phyloP scores from a whole-genome alignment of 1,284 basidiomycete species.

The Agroathelia rolfsii region DNA sequence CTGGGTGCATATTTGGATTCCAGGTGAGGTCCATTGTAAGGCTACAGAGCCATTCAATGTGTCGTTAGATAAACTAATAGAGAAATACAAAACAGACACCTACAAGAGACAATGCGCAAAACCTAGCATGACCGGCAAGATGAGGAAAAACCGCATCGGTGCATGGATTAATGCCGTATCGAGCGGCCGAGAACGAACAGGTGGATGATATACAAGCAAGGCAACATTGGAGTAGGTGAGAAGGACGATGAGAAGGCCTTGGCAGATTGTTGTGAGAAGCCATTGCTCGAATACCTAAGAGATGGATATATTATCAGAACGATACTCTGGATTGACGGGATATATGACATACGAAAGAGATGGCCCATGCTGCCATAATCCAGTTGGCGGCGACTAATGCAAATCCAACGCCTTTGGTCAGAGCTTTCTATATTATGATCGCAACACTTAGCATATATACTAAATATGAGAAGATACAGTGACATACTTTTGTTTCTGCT shows the following conservation, averaged over 20 bases:
- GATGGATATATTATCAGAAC: neutral
- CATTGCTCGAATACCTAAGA: constrained; percentile 51
- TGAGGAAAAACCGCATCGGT: constrained; percentile 61
- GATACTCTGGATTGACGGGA: neutral
- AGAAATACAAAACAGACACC: constrained; percentile 22
- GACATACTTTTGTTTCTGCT: constrained; percentile 65
- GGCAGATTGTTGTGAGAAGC: constrained; percentile 47
- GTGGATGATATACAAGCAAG: constrained; percentile 55
- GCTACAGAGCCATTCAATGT: constrained; percentile 24
- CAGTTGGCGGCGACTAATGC: constrained; percentile 76
- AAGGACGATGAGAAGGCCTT: constrained; percentile 48
- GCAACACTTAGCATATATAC: no score
- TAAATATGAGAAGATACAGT: neutral
- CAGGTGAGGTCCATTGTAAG: constrained; percentile 45
- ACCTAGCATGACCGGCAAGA: constrained; percentile 39
- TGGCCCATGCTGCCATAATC: constrained; percentile 75
- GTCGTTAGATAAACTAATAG: neutral
- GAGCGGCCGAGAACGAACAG: constrained; percentile 43
- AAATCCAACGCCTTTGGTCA: constrained; percentile 71
- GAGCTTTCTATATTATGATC: constrained; percentile 33
- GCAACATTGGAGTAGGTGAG: constrained; percentile 60
- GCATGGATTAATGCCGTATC: constrained; percentile 66
- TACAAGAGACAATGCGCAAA: constrained; percentile 44
- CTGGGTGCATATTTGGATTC: constrained; percentile 27
- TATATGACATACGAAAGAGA: constrained; percentile 55